These are phyloP conservation scores for Rauvolfia tetraphylla DNA, from an alignment of 257 asterid species.

Conservation along the genomic window DNA sequence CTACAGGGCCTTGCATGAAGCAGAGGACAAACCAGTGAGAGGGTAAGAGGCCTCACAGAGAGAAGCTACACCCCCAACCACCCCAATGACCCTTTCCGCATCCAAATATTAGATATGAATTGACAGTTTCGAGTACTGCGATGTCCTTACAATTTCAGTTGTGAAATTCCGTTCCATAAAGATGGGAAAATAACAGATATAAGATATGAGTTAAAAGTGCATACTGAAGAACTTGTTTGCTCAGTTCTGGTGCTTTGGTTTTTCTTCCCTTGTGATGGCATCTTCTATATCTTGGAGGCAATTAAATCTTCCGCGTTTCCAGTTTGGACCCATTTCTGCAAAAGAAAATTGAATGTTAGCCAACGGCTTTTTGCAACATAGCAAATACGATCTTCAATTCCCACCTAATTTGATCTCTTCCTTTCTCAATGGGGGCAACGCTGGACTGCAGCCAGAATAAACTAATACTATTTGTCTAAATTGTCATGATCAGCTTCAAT, in stretches of 20 bases:
- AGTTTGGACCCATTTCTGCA: constrained; percentile 2
- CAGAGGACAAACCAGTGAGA: background rate
- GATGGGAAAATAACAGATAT: too few species aligned
- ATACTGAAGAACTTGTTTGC: background rate
- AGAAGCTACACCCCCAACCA: background rate
- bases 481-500: background rate
- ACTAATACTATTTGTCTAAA: background rate
- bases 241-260: background rate
- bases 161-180: too few species aligned
- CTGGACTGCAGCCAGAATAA: background rate
- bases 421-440: background rate
- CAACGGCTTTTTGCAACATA: constrained; percentile 26
- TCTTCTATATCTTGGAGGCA: background rate
- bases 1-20: background rate
- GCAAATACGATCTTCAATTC: constrained; percentile 18
- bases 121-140: too few species aligned
- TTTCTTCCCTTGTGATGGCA: background rate
- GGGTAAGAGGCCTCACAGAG: background rate
- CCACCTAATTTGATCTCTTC: constrained; percentile 21
- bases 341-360: background rate
- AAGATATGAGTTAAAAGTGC: background rate
- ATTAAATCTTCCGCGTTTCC: background rate
- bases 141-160: too few species aligned
- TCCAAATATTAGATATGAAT: too few species aligned
- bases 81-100: too few species aligned